Conservation (phyloP, 257 asterid genomes). For the Solanum bulbocastanum region DNA sequence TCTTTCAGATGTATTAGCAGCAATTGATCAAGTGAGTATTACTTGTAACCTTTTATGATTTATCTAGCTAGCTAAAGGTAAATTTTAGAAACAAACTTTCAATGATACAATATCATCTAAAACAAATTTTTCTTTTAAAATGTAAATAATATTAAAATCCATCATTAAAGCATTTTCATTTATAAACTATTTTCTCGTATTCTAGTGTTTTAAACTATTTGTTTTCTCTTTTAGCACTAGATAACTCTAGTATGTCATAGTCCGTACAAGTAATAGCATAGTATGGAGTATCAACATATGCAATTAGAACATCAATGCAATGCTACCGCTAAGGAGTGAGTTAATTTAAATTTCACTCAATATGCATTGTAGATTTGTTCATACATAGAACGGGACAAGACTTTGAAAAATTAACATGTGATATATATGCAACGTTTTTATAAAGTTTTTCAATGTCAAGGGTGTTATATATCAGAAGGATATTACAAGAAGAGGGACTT, state of each 20-base stretch:
- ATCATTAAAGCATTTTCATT: neutral
- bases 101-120: too few relatives aligned
- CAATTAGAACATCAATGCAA: neutral
- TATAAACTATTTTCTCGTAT: neutral
- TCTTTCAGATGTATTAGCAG: constrained; percentile 80
- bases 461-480: neutral
- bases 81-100: neutral
- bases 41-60: neutral
- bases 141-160: neutral
- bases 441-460: neutral
- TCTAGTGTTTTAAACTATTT: neutral
- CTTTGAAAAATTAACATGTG: neutral
- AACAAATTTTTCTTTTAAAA: neutral
- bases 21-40: constrained; percentile 72
- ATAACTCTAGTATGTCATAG: neutral
- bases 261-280: too few relatives aligned
- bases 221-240: neutral
- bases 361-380: neutral
- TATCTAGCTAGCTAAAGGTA: neutral
- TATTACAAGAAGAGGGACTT: neutral
- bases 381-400: neutral
- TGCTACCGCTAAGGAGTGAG: neutral
- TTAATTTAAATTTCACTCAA: neutral
- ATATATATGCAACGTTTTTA: too few relatives aligned
- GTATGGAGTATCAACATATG: neutral